Evolutionary conservation across 495 filamentous ascomycete genomes (phyloP).

Genomic region (Aspergillus campestris): DNA sequence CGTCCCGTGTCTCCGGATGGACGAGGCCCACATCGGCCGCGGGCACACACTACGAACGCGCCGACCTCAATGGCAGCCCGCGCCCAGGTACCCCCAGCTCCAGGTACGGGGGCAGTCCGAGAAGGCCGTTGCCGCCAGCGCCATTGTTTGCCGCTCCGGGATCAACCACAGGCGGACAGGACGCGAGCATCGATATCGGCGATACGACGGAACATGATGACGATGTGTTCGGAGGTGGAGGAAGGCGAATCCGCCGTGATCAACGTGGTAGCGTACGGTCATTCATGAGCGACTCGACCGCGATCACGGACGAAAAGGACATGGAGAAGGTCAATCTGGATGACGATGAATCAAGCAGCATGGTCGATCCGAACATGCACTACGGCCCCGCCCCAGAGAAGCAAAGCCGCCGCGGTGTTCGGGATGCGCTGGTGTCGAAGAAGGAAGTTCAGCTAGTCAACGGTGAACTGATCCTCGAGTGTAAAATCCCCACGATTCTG

Average conservation of each 20-base stretch:
- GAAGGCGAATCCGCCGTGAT: conserved; percentile 36
- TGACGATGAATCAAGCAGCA: conserved; percentile 30
- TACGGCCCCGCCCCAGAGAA: conserved; percentile 83
- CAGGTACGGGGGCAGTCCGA: conserved; percentile 74
- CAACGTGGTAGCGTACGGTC: conserved; percentile 42
- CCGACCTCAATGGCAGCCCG: conserved; percentile 81
- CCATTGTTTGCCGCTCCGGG: conserved; percentile 63
- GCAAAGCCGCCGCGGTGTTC: conserved; percentile 75
- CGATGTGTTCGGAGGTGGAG: conserved; percentile 67
- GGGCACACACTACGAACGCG: conserved; percentile 67
- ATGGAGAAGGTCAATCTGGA: conserved; percentile 37
- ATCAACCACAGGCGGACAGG: conserved; percentile 15
- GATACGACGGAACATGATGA: conserved; percentile 53
- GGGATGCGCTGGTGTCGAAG: conserved; percentile 80
- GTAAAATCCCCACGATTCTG: conserved; percentile 96
- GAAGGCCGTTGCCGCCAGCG: conserved; percentile 82
- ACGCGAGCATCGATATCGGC: conserved; percentile 42
- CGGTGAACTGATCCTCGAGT: conserved; percentile 94
- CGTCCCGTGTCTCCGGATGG: conserved; percentile 59
- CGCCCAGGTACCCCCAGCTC: conserved; percentile 85
- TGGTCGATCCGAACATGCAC: conserved; percentile 45
- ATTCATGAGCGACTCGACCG: conserved; percentile 61
- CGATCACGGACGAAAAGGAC: conserved; percentile 47
- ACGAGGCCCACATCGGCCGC: conserved; percentile 54
- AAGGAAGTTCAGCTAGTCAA: conserved; percentile 95